A percentile compares a stretch with the other conserved stretches of the same genome.
Conservation (phyloP, 805 yeast species). For the Metschnikowia santaceciliae region DNA sequence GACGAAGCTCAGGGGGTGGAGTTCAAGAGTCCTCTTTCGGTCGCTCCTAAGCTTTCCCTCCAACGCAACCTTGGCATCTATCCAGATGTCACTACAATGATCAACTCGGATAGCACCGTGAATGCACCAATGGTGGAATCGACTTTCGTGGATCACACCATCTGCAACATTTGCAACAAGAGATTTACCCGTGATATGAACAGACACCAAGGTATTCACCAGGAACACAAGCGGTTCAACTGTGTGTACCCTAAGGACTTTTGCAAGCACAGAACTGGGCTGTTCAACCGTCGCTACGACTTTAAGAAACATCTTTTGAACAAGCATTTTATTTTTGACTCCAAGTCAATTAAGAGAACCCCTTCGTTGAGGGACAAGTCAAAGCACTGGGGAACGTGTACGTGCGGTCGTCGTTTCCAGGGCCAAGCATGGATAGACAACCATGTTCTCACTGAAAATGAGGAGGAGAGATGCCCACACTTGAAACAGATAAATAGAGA, state of each 20-base stretch:
- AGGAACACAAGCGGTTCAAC: slow-evolving; percentile 49
- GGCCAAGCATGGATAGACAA: slow-evolving; percentile 35
- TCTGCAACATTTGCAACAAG: slow-evolving; percentile 53
- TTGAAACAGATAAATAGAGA: background rate
- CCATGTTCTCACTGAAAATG: slow-evolving; percentile 30
- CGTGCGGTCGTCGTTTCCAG: slow-evolving; percentile 32
- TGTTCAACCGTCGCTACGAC: slow-evolving; percentile 65
- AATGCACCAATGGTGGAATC: slow-evolving; percentile 35
- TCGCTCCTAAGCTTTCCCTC: background rate
- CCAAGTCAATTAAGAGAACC: slow-evolving; percentile 38
- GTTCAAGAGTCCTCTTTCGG: background rate
- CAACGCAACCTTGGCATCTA: slow-evolving; percentile 17
- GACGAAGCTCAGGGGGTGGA: background rate
- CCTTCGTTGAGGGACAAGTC: slow-evolving; percentile 54
- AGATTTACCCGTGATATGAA: slow-evolving; percentile 57
- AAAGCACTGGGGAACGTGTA: slow-evolving; percentile 48
- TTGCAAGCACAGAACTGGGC: slow-evolving; percentile 58
- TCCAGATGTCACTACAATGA: slow-evolving; percentile 38
- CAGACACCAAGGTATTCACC: slow-evolving; percentile 61
- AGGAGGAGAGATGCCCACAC: slow-evolving; percentile 19
- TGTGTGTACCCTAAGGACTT: slow-evolving; percentile 54
- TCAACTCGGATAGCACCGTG: slow-evolving; percentile 31
- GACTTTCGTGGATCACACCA: slow-evolving; percentile 34
- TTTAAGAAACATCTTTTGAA: slow-evolving; percentile 62
- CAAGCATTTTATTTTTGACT: slow-evolving; percentile 55